A percentile compares a stretch with the other conserved stretches of the same genome.
These are phyloP conservation scores for Pyricularia pennisetigena DNA, from an alignment of 2,329 filamentous ascomycete genomes.

Conservation along the genomic window DNA sequence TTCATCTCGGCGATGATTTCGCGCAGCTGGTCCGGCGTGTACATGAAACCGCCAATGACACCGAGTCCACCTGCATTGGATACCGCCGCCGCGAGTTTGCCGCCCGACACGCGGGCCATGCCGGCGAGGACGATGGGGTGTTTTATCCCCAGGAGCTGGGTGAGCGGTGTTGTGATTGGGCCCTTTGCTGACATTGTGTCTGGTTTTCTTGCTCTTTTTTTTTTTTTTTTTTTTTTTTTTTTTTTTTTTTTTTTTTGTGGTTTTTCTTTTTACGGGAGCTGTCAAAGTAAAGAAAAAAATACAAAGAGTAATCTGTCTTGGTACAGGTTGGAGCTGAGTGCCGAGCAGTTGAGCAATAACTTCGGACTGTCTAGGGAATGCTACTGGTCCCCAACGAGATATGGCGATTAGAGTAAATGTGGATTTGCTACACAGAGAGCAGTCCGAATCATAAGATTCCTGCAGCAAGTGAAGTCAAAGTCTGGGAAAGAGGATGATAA, in stretches of 20 bases:
- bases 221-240: neutral
- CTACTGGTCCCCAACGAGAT: neutral
- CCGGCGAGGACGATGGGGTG: conserved; percentile 89
- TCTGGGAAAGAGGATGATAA: neutral
- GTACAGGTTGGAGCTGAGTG: neutral
- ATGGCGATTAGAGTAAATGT: neutral
- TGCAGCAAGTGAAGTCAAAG: neutral
- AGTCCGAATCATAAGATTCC: neutral
- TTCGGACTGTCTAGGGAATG: neutral
- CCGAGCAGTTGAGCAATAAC: neutral
- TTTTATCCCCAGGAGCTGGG: conserved; percentile 67
- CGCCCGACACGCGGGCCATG: conserved; percentile 81
- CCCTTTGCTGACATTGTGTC: conserved; percentile 15
- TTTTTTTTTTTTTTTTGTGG: neutral
- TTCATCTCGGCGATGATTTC: conserved; percentile 83
- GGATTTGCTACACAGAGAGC: neutral
- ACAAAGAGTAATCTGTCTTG: neutral
- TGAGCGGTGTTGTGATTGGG: conserved; percentile 68
- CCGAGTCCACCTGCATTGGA: conserved; percentile 82
- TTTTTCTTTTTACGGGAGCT: neutral
- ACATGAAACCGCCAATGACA: conserved; percentile 63
- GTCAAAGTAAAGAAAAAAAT: neutral
- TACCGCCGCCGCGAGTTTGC: conserved; percentile 71
- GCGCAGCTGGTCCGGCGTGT: conserved; percentile 64
- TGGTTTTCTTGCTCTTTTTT: neutral